Base-by-base conservation (phyloP, 805 yeast genomes). In the Geotrichum ghanense region DNA sequence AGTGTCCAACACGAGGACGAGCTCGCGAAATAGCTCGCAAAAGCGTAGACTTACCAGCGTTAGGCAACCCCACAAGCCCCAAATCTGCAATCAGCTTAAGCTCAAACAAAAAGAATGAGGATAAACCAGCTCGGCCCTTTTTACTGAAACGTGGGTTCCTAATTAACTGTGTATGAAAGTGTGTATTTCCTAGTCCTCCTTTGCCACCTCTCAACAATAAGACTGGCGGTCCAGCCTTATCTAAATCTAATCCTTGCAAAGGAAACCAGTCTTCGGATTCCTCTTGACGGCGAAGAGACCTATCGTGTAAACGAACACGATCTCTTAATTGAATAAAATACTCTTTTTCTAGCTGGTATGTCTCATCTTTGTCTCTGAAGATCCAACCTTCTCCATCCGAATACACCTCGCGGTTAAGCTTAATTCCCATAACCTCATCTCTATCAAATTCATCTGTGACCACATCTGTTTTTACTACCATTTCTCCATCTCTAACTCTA, bases 181-280 rank as follows among this genome's bases (percentile, higher is more conserved):
- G 95, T 92, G 87, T 87, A 63, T 92, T 92, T 1, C 98, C 98
- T 68, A 90, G 71, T 0, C 98, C 98, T 19, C 97, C 97, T 51
- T 72, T 71, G 7, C 98, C 98, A 40, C 98, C 98, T 54, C 74
- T 75, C 42, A 89, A 57, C 17, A 92, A 55, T 45, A 84, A 65
- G 3, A 81, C 62, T 1, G 97, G 96, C 41, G 72, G 74, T 1
- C 73, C 73, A 0, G 86, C 57, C 71, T 16, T 80, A 77, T 51
- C 70, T 62, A 48, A 72, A 62, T 92, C 98, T 22, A 86, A 59
- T 0, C 97, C 97, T n/a, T 72, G 69, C 2, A 83, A 49, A 0
- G 97, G 97, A 56, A 89, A 81, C 43, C 73, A 68, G 61, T 90
- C 97, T 40, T 65, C 67, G 4, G 56, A 58, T 10, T 74, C 53